Evolutionary conservation across 768 basidiomycete species (phyloP).

Genomic region (Cystoderma amianthinum): DNA sequence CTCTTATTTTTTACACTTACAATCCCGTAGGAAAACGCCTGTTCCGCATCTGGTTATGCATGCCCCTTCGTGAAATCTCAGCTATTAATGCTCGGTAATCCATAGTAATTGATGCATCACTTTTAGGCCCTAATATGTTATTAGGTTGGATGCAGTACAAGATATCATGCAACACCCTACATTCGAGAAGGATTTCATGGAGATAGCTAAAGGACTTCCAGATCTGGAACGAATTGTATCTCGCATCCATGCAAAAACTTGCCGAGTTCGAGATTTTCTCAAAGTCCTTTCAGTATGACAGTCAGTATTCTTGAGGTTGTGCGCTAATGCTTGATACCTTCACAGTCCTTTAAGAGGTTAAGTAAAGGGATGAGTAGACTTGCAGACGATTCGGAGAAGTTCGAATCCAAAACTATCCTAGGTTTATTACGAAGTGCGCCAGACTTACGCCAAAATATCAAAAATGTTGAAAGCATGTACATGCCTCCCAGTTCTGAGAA

Average conservation of each 20-base stretch:
- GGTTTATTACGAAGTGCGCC: constrained; percentile 77
- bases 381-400: constrained; percentile 58
- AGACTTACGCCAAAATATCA: constrained; percentile 65
- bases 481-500: constrained; percentile 44
- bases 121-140: neutral
- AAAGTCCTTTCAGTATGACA: constrained; percentile 65
- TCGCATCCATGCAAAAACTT: constrained; percentile 89
- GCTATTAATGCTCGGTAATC: constrained; percentile 92
- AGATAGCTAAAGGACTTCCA: constrained; percentile 74
- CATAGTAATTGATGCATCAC: neutral
- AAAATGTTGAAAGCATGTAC: constrained; percentile 71
- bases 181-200: constrained; percentile 71
- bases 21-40: constrained; percentile 82
- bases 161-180: constrained; percentile 78
- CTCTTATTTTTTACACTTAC: too few relatives aligned
- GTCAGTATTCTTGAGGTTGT: neutral
- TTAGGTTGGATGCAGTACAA: constrained; percentile 88
- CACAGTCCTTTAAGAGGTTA: constrained; percentile 72
- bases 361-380: constrained; percentile 60
- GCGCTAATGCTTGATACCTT: neutral
- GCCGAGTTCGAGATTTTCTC: constrained; percentile 81
- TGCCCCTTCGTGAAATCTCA: constrained; percentile 73
- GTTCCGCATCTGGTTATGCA: constrained; percentile 95
- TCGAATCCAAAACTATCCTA: constrained; percentile 71
- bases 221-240: constrained; percentile 94